Evolutionary conservation across 495 filamentous ascomycete species (phyloP).

Genomic region (Podospora sp.): DNA sequence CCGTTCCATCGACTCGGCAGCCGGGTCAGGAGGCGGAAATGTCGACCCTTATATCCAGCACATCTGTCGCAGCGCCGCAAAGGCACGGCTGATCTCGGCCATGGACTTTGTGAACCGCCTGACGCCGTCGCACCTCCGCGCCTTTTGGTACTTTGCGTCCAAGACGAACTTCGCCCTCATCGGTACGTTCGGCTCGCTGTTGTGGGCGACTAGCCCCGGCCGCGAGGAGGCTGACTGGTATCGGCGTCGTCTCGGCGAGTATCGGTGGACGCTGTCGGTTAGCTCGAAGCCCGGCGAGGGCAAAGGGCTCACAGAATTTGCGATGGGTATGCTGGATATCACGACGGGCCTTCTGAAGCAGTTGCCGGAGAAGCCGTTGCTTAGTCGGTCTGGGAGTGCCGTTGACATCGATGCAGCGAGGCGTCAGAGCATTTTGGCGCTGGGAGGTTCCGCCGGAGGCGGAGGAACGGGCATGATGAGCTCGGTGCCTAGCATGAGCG

Average conservation of each 20-base stretch:
- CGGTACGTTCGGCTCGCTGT: constrained; percentile 76
- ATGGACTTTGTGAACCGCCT: constrained; percentile 80
- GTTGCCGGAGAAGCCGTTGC: constrained; percentile 58
- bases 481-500: constrained; percentile 24
- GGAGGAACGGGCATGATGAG: constrained; percentile 5
- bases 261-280: constrained; percentile 90
- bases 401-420: constrained; percentile 47
- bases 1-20: constrained; percentile 59
- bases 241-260: constrained; percentile 79
- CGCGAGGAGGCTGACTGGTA: constrained; percentile 97
- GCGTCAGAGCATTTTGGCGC: constrained; percentile 41
- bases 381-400: constrained; percentile 47
- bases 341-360: constrained; percentile 58
- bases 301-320: constrained; percentile 69
- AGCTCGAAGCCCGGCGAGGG: constrained; percentile 73
- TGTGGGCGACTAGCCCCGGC: constrained; percentile 84
- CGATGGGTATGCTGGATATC: constrained; percentile 72
- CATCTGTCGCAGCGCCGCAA: constrained; percentile 91
- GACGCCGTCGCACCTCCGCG: constrained; percentile 68
- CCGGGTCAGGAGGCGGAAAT: constrained; percentile 26
- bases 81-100: constrained; percentile 73
- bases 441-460: constrained; percentile 23
- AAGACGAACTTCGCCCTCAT: constrained; percentile 81
- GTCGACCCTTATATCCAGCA: constrained; percentile 78
- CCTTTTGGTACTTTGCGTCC: constrained; percentile 83